Evolutionary conservation across 495 filamentous ascomycete species (phyloP).

Genomic region (Aspergillus sclerotioniger): DNA sequence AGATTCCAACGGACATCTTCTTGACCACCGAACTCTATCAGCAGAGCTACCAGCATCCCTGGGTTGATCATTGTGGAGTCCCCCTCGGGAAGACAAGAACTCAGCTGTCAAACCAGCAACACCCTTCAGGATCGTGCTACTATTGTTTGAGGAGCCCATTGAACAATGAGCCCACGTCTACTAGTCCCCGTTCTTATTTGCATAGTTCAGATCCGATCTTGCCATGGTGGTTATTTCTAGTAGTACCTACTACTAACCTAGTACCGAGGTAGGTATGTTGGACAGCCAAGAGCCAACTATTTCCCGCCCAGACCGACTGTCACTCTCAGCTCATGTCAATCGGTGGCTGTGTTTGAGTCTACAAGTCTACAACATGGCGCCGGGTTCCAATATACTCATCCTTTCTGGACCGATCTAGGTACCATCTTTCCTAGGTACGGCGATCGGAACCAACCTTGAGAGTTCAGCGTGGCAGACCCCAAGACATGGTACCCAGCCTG

Average conservation of each 20-base stretch:
- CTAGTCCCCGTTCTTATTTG: conserved; percentile 1
- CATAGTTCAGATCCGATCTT: conserved; percentile 1
- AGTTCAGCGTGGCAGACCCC: background rate
- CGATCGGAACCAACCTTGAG: background rate
- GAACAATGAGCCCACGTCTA: background rate
- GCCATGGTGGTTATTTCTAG: background rate
- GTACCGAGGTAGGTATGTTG: conserved; percentile 5
- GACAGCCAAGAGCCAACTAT: conserved; percentile 19
- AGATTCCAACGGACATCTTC: conserved; percentile 1
- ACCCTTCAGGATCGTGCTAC: background rate
- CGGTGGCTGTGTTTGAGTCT: conserved; percentile 1
- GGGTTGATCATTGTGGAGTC: conserved; percentile 15
- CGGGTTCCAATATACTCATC: background rate
- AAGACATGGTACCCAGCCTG: background rate
- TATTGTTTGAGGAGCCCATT: background rate
- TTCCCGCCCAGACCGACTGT: conserved; percentile 10
- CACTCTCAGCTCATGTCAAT: background rate
- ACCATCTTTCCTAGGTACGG: background rate
- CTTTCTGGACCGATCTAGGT: background rate
- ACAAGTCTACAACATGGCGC: background rate
- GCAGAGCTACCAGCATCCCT: conserved; percentile 2
- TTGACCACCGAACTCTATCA: background rate
- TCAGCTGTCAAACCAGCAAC: background rate
- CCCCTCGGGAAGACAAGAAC: background rate
- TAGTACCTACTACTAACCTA: background rate